Base-by-base conservation (phyloP, 192 early-diverging fungal species). In the Coemansia sp. region DNA sequence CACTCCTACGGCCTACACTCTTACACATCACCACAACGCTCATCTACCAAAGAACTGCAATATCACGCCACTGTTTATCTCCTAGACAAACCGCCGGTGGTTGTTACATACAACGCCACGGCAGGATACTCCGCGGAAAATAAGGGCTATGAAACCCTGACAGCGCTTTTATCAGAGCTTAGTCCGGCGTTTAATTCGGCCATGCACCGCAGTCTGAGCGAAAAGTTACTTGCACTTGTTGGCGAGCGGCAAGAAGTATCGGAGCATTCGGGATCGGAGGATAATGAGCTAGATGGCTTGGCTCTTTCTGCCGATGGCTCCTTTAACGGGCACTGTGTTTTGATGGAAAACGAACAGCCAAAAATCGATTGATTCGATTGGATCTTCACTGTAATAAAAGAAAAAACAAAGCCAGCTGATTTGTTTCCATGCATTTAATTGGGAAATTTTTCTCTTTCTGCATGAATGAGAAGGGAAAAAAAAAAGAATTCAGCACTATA, bases 1-100 rank as follows among this genome's bases (percentile, higher is more conserved):
- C 73, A 81, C 70, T 20, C 32, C 8, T 81, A 75, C 58, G 78
- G 78, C 15, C 51, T 81, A 20, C 12, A 7, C 15, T 38, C 68
- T 53, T 67, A 51, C 64, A 33, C 64, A 11, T 1, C 41, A 11
- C 70, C 41, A 15, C 64, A 11, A 15, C 12, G 37, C 9, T 22
- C 32, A 48, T 8, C 33, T 5, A 12, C 45, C 4, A 14, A 43
- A 33, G 45, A 38, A 12, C 61, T 43, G 2, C 61, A 9, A 36
- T 35, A 60, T 20, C 58, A 35, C 45, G 4, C 12, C 45, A 41
- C 34, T 37, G 32, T 48, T 34, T 18, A 28, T 0, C 65, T 38
- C 14, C 60, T 81, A n/a, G 63, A 71, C 32, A 1, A 8, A 7
- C n/a, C 6, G 3, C 22, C 28, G 5, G 18, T 66, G 11, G 7